Base-by-base conservation (phyloP, 106 monocot species). In the Dactylorhiza incarnata region DNA sequence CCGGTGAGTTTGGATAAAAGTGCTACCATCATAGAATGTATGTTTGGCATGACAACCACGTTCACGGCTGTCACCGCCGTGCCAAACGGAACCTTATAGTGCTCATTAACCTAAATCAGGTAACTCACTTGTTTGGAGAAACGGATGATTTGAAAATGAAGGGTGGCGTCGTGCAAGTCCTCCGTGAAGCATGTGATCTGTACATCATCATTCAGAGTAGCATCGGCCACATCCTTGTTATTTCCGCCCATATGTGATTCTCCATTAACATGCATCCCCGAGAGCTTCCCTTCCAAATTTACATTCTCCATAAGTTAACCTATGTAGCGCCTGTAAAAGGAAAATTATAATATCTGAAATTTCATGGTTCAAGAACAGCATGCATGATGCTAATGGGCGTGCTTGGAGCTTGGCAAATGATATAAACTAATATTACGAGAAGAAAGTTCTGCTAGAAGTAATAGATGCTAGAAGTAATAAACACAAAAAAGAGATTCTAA, bases 111-210 rank as follows among this genome's bases (percentile, higher is more conserved):
- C 4, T 72, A 20, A 49, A 22, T 47, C 72, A 72, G n/a, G n/a
- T 5, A 59, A 16, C 72, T 83, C 22, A 87, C 90, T 81, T 90
- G 87, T 62, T 85, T 90, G 11, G 77, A n/a, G n/a, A 90, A 77
- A 37, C 73, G 72, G 68, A 90, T 82, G n/a, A 90, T 90, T 74
- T 90, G 90, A 84, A 87, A 90, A 81, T 87, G 85, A 54, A 87
- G 75, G 14, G 73, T 81, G 24, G 75, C 72, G 71, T 90, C 90
- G 48, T 87, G 82, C 51, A 90, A 70, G 76, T 87, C 82, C 78
- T 90, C 90, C 9, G 90, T 85, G 73, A 90, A 90, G 73, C 87
- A 87, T 22, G 80, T 85, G 50, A 90, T 53, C 56, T 83, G 82
- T 25, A 83, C 83, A 69, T 75, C 86, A 56, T 58, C 75, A 73